Evolutionary conservation across 805 yeast genomes (phyloP).

Genomic region (Ogataea salicorniae): DNA sequence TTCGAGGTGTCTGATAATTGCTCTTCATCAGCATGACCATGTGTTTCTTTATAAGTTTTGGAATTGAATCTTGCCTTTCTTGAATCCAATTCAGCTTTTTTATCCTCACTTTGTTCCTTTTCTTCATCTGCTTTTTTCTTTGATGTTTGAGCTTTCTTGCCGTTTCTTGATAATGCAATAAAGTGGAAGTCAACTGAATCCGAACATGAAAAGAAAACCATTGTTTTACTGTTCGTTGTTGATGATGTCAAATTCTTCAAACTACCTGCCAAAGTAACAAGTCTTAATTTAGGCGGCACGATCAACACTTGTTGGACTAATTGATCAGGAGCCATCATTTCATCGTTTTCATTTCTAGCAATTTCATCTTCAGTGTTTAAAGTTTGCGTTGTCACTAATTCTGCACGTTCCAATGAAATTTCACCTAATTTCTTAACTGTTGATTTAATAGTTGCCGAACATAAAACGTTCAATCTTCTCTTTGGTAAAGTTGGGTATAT

Average conservation of each 20-base stretch:
- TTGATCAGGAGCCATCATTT: conserved; percentile 77
- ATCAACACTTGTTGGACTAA: conserved; percentile 72
- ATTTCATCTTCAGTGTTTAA: conserved; percentile 16
- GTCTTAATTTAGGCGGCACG: conserved; percentile 87
- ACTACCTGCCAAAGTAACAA: conserved; percentile 71
- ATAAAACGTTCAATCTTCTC: conserved; percentile 69
- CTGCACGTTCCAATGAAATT: conserved; percentile 66
- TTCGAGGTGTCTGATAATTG: conserved; percentile 17
- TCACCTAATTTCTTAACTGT: conserved; percentile 79
- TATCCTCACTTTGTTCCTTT: conserved; percentile 5
- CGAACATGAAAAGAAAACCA: conserved; percentile 88
- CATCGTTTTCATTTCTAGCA: conserved; percentile 18
- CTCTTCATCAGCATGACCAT: conserved; percentile 17
- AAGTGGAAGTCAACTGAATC: conserved; percentile 96
- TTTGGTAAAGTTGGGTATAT: conserved; percentile 58
- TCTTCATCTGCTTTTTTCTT: conserved; percentile 23
- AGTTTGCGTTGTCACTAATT: conserved; percentile 47
- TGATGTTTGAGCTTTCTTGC: conserved; percentile 28
- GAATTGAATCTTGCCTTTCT: conserved; percentile 2
- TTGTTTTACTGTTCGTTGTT: conserved; percentile 42
- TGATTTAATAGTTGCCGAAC: conserved; percentile 91
- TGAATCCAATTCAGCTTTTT: conserved; percentile 5
- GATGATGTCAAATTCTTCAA: conserved; percentile 45
- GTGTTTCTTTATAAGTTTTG: conserved; percentile 3
- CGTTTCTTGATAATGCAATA: conserved; percentile 61